Evolutionary conservation across 176 grass and related monocot species (phyloP), one percentile per base, ranked within the genome.

Genomic region (Carex kokanica): DNA sequence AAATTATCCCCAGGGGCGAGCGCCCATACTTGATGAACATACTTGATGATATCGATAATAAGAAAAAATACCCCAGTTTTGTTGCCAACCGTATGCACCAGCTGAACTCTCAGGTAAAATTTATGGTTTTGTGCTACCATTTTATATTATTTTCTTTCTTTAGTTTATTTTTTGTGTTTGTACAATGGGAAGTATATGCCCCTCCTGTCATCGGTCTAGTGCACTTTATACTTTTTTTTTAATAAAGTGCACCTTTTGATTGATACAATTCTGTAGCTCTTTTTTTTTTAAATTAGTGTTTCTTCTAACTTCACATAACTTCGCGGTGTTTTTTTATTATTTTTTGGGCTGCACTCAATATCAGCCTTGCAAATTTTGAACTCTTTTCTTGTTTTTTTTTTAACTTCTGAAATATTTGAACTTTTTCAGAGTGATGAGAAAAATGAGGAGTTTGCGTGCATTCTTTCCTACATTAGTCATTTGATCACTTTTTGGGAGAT

Each of bases 381-480:
- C n/a, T 29, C 72, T 27, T 51, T 6, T 23, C 18, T 75, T 53
- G 21, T 12, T 27, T 27, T 53, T 55, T 78, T 23, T 54, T 29
- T 29, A 64, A 43, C 40, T 63, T 23, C 1, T 56, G 34, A 27
- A 81, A 15, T 72, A 15, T 77, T 87, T 18, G 31, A 60, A 57
- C 52, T 10, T 81, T 81, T 85, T 43, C 69, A 95, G 96, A 88
- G 86, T 87, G 82, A 86, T 83, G 74, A 84, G 78, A 85, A 88
- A 86, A 84, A 81, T 64, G 85, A 95, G 56, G 90, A 88, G 81
- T 71, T 95, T 69, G 93, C 96, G 6, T 90, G 86, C 82, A 88
- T 95, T 70, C 74, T 99, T 8, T 95, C 89, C 10, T 99, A 95
- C 61, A 95, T 99, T 75, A 90, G 83, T 47, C 85, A 99, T 92